phyloP scores from a whole-genome alignment of 768 basidiomycete species.

The Dacryopinax primogenitus region DNA sequence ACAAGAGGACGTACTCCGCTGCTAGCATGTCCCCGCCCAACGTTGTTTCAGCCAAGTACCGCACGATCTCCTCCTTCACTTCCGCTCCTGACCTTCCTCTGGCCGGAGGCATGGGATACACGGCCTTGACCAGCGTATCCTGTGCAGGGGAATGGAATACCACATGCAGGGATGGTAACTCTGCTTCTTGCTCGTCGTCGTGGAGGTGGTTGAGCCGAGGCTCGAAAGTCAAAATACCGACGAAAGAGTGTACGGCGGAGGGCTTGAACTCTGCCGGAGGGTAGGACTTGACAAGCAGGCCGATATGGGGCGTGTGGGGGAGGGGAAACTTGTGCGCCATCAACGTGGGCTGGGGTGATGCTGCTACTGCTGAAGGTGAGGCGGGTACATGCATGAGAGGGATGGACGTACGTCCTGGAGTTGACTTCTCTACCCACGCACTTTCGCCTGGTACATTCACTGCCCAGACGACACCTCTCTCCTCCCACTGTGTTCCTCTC shows the following conservation, averaged over 20 bases:
- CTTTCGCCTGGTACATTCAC: slow-evolving; percentile 60
- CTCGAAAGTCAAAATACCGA: slow-evolving; percentile 60
- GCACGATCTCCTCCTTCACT: slow-evolving; percentile 43
- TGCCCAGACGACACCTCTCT: slow-evolving; percentile 57
- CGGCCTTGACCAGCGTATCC: not conserved
- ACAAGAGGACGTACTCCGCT: slow-evolving; percentile 63
- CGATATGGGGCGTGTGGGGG: slow-evolving; percentile 43
- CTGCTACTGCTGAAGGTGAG: not conserved
- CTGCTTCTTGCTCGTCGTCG: not conserved
- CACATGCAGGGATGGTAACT: slow-evolving; percentile 27
- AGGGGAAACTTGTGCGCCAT: slow-evolving; percentile 53
- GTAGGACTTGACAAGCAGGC: slow-evolving; percentile 63
- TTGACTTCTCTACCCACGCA: slow-evolving; percentile 33
- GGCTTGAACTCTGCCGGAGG: slow-evolving; percentile 36
- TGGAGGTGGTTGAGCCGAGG: slow-evolving; percentile 23
- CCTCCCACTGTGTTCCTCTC: slow-evolving; percentile 46
- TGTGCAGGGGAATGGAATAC: slow-evolving; percentile 9
- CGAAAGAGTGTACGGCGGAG: slow-evolving; percentile 53
- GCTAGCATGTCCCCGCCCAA: slow-evolving; percentile 54
- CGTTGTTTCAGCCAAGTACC: slow-evolving; percentile 60
- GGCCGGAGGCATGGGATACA: not conserved
- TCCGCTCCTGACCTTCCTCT: not conserved
- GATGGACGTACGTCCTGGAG: not conserved
- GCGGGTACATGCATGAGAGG: not conserved
- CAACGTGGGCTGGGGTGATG: not conserved